Evolutionary conservation across 768 basidiomycete species (phyloP), one percentile per base, ranked within the genome.

Genomic region (Hemileccinum impolitum): DNA sequence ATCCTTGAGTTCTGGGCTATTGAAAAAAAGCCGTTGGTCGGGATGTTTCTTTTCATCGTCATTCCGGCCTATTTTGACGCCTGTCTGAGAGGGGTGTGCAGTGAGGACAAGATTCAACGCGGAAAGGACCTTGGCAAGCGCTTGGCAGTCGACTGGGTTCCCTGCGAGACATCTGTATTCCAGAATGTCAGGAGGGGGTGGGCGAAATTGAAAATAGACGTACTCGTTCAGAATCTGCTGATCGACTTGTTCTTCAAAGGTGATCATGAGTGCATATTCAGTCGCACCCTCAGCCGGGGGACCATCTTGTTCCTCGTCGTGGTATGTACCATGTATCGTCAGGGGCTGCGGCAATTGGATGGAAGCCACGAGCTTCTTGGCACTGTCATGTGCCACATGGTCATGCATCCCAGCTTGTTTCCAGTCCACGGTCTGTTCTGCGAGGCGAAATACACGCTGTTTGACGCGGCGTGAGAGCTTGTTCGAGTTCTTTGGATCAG

Each of bases 91-190:
- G 10, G 79, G 67, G 38, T 72, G 64, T 13, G 74, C 67, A 13
- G 72, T 63, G 11, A 81, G 55, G 43, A 79, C 66, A 32, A 79
- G 62, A 53, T 79, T 80, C 39, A 79, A 48, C 0, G 77, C 75
- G 6, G 76, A 66, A 41, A 81, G 66, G 23, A 76, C 65, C 0
- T 78, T 78, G 47, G 68, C 64, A 2, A 81, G 74, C 43, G 88
- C 84, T 32, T 78, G 72, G 36, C 77, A 73, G 54, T 80, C 77
- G 48, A 79, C 73, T 4, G 72, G 70, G 8, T 76, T 60, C 1
- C 87, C 89, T 2, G 62, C 62, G 15, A 87, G 70, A 60, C 82
- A 79, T 21, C 85, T 87, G 32, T 19, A 28, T 17, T 23, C n/a
- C 14, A 26, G 13, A n/a, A 52, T 47, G 58, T 6, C 63, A 67